Percentiles rank a stretch among this genome's conserved stretches.
phyloP scores from a whole-genome alignment of 108 stramenopile genomes.

The Schizochytrium sp. region DNA sequence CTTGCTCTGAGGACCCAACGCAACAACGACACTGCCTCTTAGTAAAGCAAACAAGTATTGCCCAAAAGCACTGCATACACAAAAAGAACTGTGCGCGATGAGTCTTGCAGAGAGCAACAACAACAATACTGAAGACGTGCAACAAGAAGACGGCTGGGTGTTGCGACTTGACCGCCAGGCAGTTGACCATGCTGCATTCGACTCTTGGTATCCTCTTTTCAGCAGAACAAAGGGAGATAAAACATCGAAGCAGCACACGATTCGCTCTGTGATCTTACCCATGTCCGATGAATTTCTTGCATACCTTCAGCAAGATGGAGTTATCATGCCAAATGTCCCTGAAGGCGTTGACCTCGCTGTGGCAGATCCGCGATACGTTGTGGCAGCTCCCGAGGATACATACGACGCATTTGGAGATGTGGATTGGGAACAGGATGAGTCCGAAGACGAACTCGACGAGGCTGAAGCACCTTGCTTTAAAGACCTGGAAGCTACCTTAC shows the following conservation, averaged over 20 bases:
- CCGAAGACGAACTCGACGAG: constrained; percentile 68
- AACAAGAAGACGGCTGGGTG: not conserved
- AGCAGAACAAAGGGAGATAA: constrained; percentile 4
- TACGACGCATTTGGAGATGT: constrained; percentile 71
- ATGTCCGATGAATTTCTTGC: constrained; percentile 77
- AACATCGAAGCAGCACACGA: constrained; percentile 62
- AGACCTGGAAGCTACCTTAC: constrained; percentile 71
- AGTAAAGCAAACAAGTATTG: too few species aligned
- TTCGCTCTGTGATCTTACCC: constrained; percentile 61
- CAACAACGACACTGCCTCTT: too few species aligned
- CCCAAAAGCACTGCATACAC: too few species aligned
- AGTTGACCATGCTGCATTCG: constrained; percentile 45
- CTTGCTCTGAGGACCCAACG: too few species aligned
- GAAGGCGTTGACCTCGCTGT: constrained; percentile 66
- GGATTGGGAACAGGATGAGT: constrained; percentile 70
- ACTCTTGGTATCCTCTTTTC: constrained; percentile 27
- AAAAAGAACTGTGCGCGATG: not conserved
- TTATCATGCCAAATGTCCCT: constrained; percentile 82
- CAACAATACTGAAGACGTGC: not conserved
- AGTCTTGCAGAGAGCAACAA: not conserved
- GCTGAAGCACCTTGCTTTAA: constrained; percentile 74
- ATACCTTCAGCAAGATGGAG: constrained; percentile 86
- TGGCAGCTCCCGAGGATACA: constrained; percentile 67
- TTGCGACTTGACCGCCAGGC: constrained; percentile 11
- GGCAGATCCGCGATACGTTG: constrained; percentile 74